Evolutionary conservation across 2,329 filamentous ascomycete species (phyloP).

Genomic region (Lecanicillium sp.): DNA sequence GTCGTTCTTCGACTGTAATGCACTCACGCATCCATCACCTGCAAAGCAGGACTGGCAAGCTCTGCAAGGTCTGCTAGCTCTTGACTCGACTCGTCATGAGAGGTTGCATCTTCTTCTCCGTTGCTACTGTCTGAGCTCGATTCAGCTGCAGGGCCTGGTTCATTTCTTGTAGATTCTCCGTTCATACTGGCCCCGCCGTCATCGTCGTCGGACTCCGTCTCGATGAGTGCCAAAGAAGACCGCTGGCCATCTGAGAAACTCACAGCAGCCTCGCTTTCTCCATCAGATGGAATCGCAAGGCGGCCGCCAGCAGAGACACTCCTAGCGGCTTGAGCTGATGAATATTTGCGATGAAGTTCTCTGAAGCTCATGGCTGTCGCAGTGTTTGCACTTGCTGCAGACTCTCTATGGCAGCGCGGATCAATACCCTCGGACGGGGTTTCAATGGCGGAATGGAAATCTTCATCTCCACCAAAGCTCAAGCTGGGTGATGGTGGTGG

Average conservation of each 20-base stretch:
- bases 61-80: background rate
- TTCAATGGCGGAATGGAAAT: slow-evolving; percentile 48
- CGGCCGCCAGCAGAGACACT: slow-evolving; percentile 34
- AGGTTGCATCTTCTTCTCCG: background rate
- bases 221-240: slow-evolving; percentile 49
- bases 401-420: slow-evolving; percentile 50
- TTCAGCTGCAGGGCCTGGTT: no score
- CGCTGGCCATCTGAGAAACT: slow-evolving; percentile 55
- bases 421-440: slow-evolving; percentile 37
- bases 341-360: slow-evolving; percentile 55
- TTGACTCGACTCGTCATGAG: background rate
- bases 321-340: slow-evolving; percentile 44
- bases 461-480: slow-evolving; percentile 36
- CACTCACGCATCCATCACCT: slow-evolving; percentile 1
- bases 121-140: background rate
- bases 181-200: slow-evolving; percentile 7
- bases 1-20: background rate
- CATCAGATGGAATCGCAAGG: slow-evolving; percentile 46
- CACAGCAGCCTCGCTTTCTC: slow-evolving; percentile 54
- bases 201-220: slow-evolving; percentile 32
- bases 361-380: slow-evolving; percentile 61
- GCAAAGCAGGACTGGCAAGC: background rate
- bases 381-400: slow-evolving; percentile 59
- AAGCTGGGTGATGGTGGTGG: slow-evolving; percentile 28
- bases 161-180: background rate